Conservation (phyloP, 257 asterid genomes). For the Marsdenia floribunda region DNA sequence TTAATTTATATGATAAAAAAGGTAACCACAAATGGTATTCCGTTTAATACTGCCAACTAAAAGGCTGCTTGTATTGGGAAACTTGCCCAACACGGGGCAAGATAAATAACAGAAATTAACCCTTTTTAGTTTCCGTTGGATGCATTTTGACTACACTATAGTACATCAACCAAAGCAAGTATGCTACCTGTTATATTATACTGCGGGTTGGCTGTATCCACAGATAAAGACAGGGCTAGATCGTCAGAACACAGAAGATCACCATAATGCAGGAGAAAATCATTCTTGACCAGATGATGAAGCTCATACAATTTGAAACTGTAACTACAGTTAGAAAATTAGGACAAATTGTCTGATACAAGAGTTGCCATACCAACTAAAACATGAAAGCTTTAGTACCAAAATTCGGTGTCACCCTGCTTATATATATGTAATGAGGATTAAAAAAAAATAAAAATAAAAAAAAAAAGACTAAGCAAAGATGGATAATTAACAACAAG, state of each 20-base stretch:
- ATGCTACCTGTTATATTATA: not conserved
- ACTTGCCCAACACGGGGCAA: not conserved
- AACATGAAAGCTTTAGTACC: slow-evolving; percentile 21
- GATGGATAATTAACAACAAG: slow-evolving; percentile 20
- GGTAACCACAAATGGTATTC: not conserved
- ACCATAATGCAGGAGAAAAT: not conserved
- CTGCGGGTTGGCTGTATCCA: not conserved
- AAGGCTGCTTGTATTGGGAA: not conserved
- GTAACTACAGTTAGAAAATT: slow-evolving; percentile 13
- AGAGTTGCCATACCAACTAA: slow-evolving; percentile 6
- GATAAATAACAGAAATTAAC: not conserved
- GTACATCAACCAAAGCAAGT: not conserved
- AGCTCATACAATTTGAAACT: slow-evolving; percentile 23
- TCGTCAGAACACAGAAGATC: not conserved
- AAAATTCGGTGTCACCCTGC: slow-evolving; percentile 27
- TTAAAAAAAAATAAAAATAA: not conserved
- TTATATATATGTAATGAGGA: slow-evolving; percentile 18
- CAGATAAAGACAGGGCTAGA: not conserved
- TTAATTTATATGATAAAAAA: not conserved
- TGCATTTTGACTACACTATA: not conserved
- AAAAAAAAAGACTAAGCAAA: slow-evolving; percentile 10
- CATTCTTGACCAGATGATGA: slow-evolving; percentile 8
- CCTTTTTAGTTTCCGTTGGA: not conserved
- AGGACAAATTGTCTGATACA: slow-evolving; percentile 15
- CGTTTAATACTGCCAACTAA: not conserved